Conservation (phyloP, 495 filamentous ascomycete genomes). For the Podospora appendiculata region DNA sequence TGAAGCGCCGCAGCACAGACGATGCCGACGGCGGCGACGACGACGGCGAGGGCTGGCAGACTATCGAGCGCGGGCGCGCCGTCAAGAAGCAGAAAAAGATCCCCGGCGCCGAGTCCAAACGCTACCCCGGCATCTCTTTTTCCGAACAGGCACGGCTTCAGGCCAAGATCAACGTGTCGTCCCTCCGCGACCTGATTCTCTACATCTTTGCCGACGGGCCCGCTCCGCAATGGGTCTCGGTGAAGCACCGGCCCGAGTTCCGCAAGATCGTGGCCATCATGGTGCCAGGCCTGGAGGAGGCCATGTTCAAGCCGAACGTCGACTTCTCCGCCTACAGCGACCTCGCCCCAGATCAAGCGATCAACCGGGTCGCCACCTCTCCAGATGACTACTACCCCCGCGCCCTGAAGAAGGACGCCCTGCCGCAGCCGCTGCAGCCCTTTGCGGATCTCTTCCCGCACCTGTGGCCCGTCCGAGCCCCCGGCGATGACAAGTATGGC, state of each 20-base stretch:
- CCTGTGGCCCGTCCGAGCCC: slow-evolving; percentile 80
- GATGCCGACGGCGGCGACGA: slow-evolving; percentile 30
- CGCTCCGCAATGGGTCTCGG: slow-evolving; percentile 79
- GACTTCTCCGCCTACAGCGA: slow-evolving; percentile 39
- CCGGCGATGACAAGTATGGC: slow-evolving; percentile 72
- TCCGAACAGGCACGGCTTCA: slow-evolving; percentile 60
- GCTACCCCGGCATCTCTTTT: slow-evolving; percentile 69
- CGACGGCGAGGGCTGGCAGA: slow-evolving; percentile 43
- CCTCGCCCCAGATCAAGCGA: slow-evolving; percentile 19
- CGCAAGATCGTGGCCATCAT: slow-evolving; percentile 85
- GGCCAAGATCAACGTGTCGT: slow-evolving; percentile 63
- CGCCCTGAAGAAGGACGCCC: slow-evolving; percentile 47
- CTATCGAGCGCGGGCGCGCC: slow-evolving; percentile 37
- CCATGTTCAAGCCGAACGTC: slow-evolving; percentile 73
- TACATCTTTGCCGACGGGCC: slow-evolving; percentile 82
- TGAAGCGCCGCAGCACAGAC: slow-evolving; percentile 35
- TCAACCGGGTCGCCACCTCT: slow-evolving; percentile 29
- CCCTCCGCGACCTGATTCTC: slow-evolving; percentile 74
- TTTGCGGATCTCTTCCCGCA: slow-evolving; percentile 79
- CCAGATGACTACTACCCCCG: slow-evolving; percentile 69
- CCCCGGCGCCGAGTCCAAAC: slow-evolving; percentile 38
- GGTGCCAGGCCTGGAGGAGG: slow-evolving; percentile 84
- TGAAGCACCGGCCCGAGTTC: slow-evolving; percentile 67
- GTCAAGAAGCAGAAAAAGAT: slow-evolving; percentile 54
- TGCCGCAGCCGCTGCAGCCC: slow-evolving; percentile 57